Evolutionary conservation across 352 stramenopile genomes (phyloP), one percentile per base, ranked within the genome.

Genomic region (Vaucheria bursata): DNA sequence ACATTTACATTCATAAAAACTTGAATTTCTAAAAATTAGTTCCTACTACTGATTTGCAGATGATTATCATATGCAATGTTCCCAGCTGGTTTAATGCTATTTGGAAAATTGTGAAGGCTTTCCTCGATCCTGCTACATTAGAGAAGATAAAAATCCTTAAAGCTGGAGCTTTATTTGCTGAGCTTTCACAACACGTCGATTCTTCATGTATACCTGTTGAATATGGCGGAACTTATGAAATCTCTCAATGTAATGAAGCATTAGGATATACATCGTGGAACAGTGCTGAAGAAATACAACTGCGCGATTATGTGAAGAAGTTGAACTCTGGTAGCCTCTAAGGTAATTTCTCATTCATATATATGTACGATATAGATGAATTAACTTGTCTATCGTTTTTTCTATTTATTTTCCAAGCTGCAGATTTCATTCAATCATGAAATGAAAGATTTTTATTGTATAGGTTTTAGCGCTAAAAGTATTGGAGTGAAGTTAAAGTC

Each of bases 41-140:
- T 93, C 65, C 88, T 90, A 29, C 88, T 93, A 81, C n/a, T n/a
- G n/a, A n/a, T n/a, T n/a, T n/a, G 85, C 90, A 90, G 87, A 92
- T 91, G 73, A 94, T 95, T 75, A 93, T 94, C 77, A 89, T 95
- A 65, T 85, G 94, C 49, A 94, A 94, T 68, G 90, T 93, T 0
- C 90, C 90, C 18, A 92, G 87, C 4, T 94, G 88, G 88, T 95
- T 95, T 75, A 89, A 88, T n/a, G 90, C 94, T 83, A 88, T 88
- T 35, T 95, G 91, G 91, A 93, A 64, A 74, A 87, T 85, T 33
- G 89, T 93, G 77, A 91, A 92, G 76, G 85, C 87, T 25, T 71
- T 94, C 0, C 34, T 68, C 2, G 53, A 68, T 34, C 53, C 53
- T 7, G 53, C 53, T 2, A 68, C 53, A 34, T 34, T 68, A 7